Base-by-base conservation (phyloP, 805 yeast genomes). In the Candida alai region DNA sequence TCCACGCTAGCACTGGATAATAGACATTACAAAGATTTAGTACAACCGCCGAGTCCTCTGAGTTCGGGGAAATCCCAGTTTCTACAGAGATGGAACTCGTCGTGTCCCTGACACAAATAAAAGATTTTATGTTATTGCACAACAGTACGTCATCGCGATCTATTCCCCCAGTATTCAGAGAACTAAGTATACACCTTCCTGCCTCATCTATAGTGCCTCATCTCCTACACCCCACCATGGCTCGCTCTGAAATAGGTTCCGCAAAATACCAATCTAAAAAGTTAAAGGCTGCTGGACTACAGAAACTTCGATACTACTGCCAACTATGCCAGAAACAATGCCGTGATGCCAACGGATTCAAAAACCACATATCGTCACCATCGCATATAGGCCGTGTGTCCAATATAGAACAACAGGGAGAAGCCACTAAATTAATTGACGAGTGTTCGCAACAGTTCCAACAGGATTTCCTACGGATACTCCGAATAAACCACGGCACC, bases 301-400 rank as follows among this genome's bases (percentile, higher is more conserved):
- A 89, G 58, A 80, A 84, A 51, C 73, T 93, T 34, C 70, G 77
- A 41, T 90, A 77, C 70, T 94, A 88, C 58, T 93, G 99, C 57
- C 97, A 83, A 55, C 71, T 86, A 3, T 93, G 99, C 51, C 76
- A 73, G 52, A 87, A 90, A 51, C 99, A 93, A 60, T 89, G 97
- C 55, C 65, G 97, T 36, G 99, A 94, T 55, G 95, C 84, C 42
- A 90, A 93, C 60, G 99, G 98, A 17, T 93, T 84, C 65, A 82
- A 84, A 49, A 83, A 90, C 49, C 99, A 93, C 56, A 70, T 81
- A n/a, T 69, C 71, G 42, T 79, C 95, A n/a, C 86, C 84, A 28
- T 68, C 84, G 2, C 99, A 93, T 53, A 58, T 73, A 30, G 73
- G 75, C 13, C 75, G 74, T 34, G 73, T 84, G 6, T 42, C 48